Base-by-base conservation (phyloP, 2,329 filamentous ascomycete species). In the Exophiala mesophila region DNA sequence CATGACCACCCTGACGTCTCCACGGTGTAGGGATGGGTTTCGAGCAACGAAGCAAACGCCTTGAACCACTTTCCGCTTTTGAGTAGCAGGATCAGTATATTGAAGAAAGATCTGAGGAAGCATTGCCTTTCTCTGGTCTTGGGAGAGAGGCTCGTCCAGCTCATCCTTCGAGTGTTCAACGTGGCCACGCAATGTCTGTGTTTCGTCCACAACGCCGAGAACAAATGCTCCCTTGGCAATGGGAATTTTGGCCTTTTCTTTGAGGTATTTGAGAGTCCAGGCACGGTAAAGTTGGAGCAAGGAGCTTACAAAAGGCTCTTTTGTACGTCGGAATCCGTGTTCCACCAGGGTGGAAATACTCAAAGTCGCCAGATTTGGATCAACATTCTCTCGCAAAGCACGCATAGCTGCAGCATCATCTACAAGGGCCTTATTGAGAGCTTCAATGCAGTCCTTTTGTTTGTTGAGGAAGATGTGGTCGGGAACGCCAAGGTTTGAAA, bases 21-120 rank as follows among this genome's bases (percentile, higher is more conserved):
- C 92, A 0, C 89, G 85, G 56, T 98, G 90, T 5, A 98, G 73
- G 0, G 90, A 96, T 0, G 92, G 92, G 55, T 98, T 98, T 18
- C 92, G 82, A 1, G 88, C 89, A 1, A 98, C 72, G 5, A 94
- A 70, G 56, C 92, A 97, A 3, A 87, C 58, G 0, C 88, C 89
- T 47, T 80, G 72, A 17, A 96, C 76, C 1, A 90, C 68, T 38
- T 70, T 74, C 55, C 83, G 82, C 16, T 72, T 68, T 1, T 68
- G 70, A 23, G 71, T 69, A 6, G 73, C 67, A 1, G 71, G 69
- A 6, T 77, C 74, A 0, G 82, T 81, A 1, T 96, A 71, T 58
- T 96, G 89, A 0, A 97, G 61, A 57, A 97, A 98, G 6, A 98
- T 88, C 57, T 98, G 82, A 0, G 92, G 88, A 1, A 94, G 66